These are phyloP conservation scores for Ophiosphaerella korrae DNA, from an alignment of 2,329 filamentous ascomycete species.

Conservation along the genomic window DNA sequence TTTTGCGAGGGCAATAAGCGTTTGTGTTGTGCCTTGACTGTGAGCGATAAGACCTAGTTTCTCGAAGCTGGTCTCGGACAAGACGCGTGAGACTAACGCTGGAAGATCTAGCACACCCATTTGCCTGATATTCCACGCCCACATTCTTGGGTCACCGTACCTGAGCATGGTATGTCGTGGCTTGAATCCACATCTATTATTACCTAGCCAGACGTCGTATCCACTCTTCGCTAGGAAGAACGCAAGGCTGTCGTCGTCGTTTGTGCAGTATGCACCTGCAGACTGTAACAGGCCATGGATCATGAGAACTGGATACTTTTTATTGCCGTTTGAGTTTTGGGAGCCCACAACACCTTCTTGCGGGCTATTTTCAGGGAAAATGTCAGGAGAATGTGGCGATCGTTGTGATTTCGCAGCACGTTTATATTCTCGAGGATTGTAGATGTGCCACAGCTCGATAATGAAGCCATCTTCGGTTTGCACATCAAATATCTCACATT, in stretches of 20 bases:
- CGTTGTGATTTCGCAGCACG: constrained; percentile 57
- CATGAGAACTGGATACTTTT: constrained; percentile 81
- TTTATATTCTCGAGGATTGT: constrained; percentile 76
- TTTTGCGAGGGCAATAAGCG: constrained; percentile 85
- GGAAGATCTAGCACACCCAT: constrained; percentile 91
- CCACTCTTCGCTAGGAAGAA: constrained; percentile 92
- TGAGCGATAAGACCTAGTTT: constrained; percentile 86
- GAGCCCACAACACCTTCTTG: constrained; percentile 24
- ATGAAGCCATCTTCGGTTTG: constrained; percentile 95
- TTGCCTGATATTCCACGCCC: constrained; percentile 94
- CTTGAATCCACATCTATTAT: constrained; percentile 85
- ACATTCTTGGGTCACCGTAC: constrained; percentile 84
- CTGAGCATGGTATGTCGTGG: constrained; percentile 75
- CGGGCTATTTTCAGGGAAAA: constrained; percentile 58
- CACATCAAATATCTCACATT: constrained; percentile 81
- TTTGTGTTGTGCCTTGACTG: constrained; percentile 89
- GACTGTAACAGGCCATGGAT: constrained; percentile 90
- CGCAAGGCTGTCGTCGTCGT: constrained; percentile 86
- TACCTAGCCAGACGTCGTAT: constrained; percentile 94
- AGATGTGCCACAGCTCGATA: constrained; percentile 86
- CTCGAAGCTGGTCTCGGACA: constrained; percentile 79
- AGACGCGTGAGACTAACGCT: constrained; percentile 77
- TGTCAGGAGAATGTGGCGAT: constrained; percentile 62
- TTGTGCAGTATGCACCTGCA: constrained; percentile 85
- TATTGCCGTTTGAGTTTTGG: constrained; percentile 49